Conservation (phyloP, 768 basidiomycete species). For the Calvatia gigantea region DNA sequence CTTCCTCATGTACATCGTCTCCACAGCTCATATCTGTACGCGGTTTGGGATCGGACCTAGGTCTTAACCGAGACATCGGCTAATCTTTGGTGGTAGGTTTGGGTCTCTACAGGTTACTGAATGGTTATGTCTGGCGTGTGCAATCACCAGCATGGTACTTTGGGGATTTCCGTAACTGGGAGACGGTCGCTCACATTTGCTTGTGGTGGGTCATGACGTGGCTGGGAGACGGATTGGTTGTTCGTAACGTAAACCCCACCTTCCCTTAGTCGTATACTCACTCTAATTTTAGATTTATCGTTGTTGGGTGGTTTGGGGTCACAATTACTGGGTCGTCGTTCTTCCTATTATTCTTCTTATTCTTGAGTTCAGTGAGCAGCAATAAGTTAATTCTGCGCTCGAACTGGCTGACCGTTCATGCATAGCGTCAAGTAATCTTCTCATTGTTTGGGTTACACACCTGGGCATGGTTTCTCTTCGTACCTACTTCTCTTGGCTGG, state of each 20-base stretch:
- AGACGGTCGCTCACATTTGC: constrained; percentile 20
- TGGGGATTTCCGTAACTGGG: constrained; percentile 22
- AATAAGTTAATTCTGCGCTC: too few relatives aligned
- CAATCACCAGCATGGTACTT: constrained; percentile 20
- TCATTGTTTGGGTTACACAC: constrained; percentile 23
- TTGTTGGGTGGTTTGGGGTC: constrained; percentile 26
- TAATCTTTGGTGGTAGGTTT: constrained; percentile 10
- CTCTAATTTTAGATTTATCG: constrained; percentile 23
- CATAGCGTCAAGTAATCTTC: constrained; percentile 18
- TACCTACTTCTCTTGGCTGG: constrained; percentile 14
- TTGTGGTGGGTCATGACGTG: constrained; percentile 24
- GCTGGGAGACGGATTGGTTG: constrained; percentile 26
- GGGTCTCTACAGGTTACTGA: constrained; percentile 21
- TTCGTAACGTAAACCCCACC: constrained; percentile 12
- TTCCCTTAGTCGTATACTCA: not conserved
- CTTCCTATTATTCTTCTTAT: constrained; percentile 21
- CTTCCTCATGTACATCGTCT: constrained; percentile 22
- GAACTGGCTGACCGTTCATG: not conserved
- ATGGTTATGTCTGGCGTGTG: constrained; percentile 18
- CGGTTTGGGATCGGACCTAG: not conserved
- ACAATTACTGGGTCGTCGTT: constrained; percentile 17
- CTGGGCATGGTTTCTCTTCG: constrained; percentile 9
- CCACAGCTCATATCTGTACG: constrained; percentile 23
- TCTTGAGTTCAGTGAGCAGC: constrained; percentile 18
- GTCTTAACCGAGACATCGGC: not conserved